phyloP scores from a whole-genome alignment of 192 early-diverging fungal genomes.

The Pilaira anomala region DNA sequence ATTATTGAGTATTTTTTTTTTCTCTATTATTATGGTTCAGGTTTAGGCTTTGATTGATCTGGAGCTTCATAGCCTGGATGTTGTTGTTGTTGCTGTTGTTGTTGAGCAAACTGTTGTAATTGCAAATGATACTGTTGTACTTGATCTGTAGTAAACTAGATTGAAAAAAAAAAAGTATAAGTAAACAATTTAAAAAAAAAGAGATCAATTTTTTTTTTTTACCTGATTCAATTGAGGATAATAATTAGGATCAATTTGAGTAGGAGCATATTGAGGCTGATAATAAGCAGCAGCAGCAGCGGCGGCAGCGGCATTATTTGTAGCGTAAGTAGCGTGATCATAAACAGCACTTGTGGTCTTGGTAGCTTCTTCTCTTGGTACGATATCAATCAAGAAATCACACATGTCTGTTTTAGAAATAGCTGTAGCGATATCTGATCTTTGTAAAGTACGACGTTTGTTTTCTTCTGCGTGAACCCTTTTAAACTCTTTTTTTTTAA shows the following conservation, averaged over 20 bases:
- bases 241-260: slow-evolving; percentile 36
- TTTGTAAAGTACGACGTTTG: slow-evolving; percentile 92
- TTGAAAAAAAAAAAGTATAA: not conserved
- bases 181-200: not conserved
- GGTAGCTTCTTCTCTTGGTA: slow-evolving; percentile 77
- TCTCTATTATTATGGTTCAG: not conserved
- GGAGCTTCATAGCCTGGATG: not conserved
- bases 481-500: not conserved
- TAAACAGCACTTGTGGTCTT: slow-evolving; percentile 21
- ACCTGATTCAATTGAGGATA: slow-evolving; percentile 37
- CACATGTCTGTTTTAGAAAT: slow-evolving; percentile 90
- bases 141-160: slow-evolving; percentile 38
- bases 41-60: not conserved
- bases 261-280: not conserved
- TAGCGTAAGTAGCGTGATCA: slow-evolving; percentile 32
- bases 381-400: slow-evolving; percentile 97
- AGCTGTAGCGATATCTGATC: slow-evolving; percentile 86
- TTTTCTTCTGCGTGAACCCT: slow-evolving; percentile 95
- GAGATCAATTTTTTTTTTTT: not conserved
- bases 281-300: not conserved
- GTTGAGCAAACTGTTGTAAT: slow-evolving; percentile 34
- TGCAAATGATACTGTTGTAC: slow-evolving; percentile 41
- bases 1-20: no score
- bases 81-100: slow-evolving; percentile 17
- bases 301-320: not conserved